Evolutionary conservation across 768 basidiomycete species (phyloP).

Genomic region (Thelephora aurantiotincta): DNA sequence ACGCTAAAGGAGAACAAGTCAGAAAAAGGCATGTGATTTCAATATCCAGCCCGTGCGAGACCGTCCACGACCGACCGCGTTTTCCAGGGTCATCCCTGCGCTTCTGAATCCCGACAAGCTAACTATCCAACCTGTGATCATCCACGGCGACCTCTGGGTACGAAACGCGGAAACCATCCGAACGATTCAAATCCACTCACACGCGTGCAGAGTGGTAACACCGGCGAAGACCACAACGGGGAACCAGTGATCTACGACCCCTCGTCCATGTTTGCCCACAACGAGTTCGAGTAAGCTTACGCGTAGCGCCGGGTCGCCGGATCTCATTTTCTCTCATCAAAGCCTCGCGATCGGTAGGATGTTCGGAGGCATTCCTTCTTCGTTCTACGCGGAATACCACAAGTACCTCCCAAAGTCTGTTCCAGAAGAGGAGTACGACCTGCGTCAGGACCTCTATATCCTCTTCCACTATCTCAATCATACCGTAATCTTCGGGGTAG

Average conservation of each 20-base stretch:
- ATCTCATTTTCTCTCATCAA: neutral
- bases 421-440: conserved; percentile 48
- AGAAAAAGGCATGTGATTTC: conserved; percentile 27
- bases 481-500: conserved; percentile 63
- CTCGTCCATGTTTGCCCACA: conserved; percentile 67
- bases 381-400: conserved; percentile 58
- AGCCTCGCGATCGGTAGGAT: conserved; percentile 70
- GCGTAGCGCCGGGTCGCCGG: neutral
- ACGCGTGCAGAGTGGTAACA: conserved; percentile 50
- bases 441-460: conserved; percentile 58
- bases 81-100: conserved; percentile 56
- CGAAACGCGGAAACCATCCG: conserved; percentile 10
- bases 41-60: neutral
- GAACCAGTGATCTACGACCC: conserved; percentile 67
- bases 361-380: conserved; percentile 57
- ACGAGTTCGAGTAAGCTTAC: conserved; percentile 59
- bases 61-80: neutral
- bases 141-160: conserved; percentile 79
- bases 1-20: conserved; percentile 36
- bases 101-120: conserved; percentile 36
- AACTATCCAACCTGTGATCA: conserved; percentile 45
- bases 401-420: conserved; percentile 45
- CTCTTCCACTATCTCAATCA: conserved; percentile 78
- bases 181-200: neutral
- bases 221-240: conserved; percentile 38